Base-by-base conservation (phyloP, 2,329 filamentous ascomycete species). In the Plectosphaerella cucumerina region DNA sequence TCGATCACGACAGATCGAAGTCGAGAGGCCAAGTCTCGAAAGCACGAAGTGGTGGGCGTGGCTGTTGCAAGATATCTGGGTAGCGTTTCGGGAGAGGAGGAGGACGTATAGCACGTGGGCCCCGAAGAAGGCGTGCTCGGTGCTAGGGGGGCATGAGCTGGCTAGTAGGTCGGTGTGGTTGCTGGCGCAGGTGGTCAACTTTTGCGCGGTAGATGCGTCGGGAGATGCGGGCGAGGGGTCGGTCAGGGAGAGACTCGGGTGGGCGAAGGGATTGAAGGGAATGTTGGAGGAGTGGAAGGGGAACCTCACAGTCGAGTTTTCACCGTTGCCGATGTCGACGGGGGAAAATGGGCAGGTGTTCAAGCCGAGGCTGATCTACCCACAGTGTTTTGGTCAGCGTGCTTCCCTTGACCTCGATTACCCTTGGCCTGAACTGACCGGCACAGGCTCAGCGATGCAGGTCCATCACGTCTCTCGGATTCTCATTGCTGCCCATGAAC, bases 31-130 rank as follows among this genome's bases (percentile, higher is more conserved):
- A 0, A 79, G 81, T 0, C 66, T 86, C 0, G 71, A 78, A 44
- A 75, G 78, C 54, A 77, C 81, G 0, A 78, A 81, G 0, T 86
- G 83, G 83, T 86, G 83, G 83, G 75, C 77, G 1, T 86, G 82
- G 83, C 65, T 86, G 6, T 70, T 80, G 21, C 82, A 86, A 59
- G 83, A 86, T 59, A 72, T 83, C 0, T 86, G 81, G 82, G 82
- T 80, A 2, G 82, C 82, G 0, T 84, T 85, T 55, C 72, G 80
- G 3, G 81, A 85, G 58, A 70, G 71, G 18, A 68, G 83, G 6
- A 70, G 75, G 9, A 75, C 76, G 2, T 76, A 84, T 55, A 84
- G 74, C 22, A 82, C 82, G 43, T 85, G 81, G 79, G 71, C 69
- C 43, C 81, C 81, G 0, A 74, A 70, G 8, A 76, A 73, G 52